Percentiles rank a stretch among this genome's conserved stretches.
Evolutionary conservation across 2,329 filamentous ascomycete species (phyloP).

Genomic region (Fusarium veterinarium): DNA sequence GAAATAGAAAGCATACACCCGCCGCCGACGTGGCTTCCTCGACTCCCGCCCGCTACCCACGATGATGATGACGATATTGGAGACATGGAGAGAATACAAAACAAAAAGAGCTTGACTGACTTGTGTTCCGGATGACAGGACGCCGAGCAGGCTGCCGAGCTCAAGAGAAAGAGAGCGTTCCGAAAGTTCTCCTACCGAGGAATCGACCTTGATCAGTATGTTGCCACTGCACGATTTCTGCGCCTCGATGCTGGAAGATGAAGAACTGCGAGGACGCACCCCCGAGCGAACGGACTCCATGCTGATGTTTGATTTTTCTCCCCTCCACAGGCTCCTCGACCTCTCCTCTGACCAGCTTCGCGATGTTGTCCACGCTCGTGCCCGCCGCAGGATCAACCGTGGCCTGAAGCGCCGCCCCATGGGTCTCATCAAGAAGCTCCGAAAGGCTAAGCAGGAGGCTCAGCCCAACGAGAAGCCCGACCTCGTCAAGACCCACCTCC

Average conservation of each 20-base stretch:
- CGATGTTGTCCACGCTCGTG: slow-evolving; percentile 99
- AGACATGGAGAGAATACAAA: slow-evolving; percentile 9
- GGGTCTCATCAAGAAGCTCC: slow-evolving; percentile 99
- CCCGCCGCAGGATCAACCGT: slow-evolving; percentile 98
- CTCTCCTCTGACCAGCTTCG: slow-evolving; percentile 98
- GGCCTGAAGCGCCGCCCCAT: slow-evolving; percentile 99
- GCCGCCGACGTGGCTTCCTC: slow-evolving; percentile 38
- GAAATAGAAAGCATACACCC: slow-evolving; percentile 16
- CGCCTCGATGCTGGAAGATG: slow-evolving; percentile 45
- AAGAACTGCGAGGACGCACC: slow-evolving; percentile 10
- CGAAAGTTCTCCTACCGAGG: slow-evolving; percentile 99
- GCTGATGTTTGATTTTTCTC: slow-evolving; percentile 37
- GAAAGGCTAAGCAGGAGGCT: slow-evolving; percentile 98
- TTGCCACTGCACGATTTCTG: slow-evolving; percentile 43
- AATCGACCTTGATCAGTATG: slow-evolving; percentile 99
- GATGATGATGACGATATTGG: slow-evolving; percentile 1
- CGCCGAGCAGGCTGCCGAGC: slow-evolving; percentile 97
- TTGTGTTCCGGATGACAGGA: slow-evolving; percentile 68
- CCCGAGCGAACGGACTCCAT: slow-evolving; percentile 16
- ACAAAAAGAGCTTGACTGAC: slow-evolving; percentile 45
- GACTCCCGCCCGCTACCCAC: slow-evolving; percentile 21
- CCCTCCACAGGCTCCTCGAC: slow-evolving; percentile 84
- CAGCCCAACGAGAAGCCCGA: slow-evolving; percentile 99
- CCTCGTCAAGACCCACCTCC: slow-evolving; percentile 98
- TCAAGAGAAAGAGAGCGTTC: slow-evolving; percentile 99